phyloP scores from a whole-genome alignment of 2,329 filamentous ascomycete genomes.

The Chaetomiaceae sp. region DNA sequence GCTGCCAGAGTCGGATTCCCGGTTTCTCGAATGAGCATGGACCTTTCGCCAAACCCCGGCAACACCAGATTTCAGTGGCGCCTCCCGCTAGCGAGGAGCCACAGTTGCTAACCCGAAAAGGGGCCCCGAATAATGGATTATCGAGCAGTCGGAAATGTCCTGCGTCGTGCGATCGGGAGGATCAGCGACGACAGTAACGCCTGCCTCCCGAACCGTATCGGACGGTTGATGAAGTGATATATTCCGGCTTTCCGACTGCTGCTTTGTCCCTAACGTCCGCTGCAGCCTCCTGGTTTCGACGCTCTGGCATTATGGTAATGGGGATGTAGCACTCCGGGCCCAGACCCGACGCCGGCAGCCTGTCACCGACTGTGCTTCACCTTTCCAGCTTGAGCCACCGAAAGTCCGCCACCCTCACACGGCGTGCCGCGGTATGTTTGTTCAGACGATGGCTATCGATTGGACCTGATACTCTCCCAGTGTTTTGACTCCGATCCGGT shows the following conservation, averaged over 20 bases:
- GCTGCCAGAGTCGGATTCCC: too few species aligned
- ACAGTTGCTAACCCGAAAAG: constrained; percentile 6
- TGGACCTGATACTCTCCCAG: too few species aligned
- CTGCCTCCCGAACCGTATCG: too few species aligned
- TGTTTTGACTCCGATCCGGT: too few species aligned
- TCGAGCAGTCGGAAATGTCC: constrained; percentile 8
- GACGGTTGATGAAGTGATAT: constrained; percentile 4
- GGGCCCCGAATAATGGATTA: constrained; percentile 2
- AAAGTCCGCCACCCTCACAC: too few species aligned
- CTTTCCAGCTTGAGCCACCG: too few species aligned
- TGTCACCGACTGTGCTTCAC: too few species aligned
- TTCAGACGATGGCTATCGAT: too few species aligned
- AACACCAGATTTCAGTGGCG: constrained; percentile 17
- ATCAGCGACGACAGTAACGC: background rate
- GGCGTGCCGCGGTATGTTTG: too few species aligned
- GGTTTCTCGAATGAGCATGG: constrained; percentile 4
- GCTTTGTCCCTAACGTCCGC: background rate
- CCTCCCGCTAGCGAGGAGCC: background rate
- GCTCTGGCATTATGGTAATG: too few species aligned
- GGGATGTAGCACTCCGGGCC: too few species aligned
- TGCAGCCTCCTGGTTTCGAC: background rate
- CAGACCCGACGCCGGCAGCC: too few species aligned
- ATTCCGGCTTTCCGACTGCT: background rate
- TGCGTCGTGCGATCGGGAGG: constrained; percentile 12
- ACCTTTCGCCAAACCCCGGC: background rate